Evolutionary conservation across 139 green algal genomes (phyloP), one percentile per base, ranked within the genome.

Genomic region (Asterochloris erici): DNA sequence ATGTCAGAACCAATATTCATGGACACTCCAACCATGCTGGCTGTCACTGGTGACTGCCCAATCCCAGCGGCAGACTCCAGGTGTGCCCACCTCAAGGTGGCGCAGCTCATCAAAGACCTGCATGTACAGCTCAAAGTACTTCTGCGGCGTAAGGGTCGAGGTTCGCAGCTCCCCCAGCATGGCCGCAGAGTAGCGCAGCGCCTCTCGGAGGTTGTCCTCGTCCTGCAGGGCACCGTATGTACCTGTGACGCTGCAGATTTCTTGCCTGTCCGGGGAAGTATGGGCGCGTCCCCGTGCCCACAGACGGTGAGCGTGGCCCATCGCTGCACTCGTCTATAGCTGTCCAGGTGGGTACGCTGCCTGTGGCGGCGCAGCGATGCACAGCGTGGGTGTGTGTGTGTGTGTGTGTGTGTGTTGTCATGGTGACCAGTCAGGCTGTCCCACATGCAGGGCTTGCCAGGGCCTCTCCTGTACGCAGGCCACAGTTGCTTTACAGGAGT

Each of bases 71-170:
- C 73, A 47, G 2, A 27, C n/a, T 17, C 38, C 38, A 54, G 4
- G 38, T 54, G 38, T 54, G 13, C 74, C 0, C 60, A 87, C 85
- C 83, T 90, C 85, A 29, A 99, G 85, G 84, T 95, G 85, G 14
- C 80, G 86, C 76, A 99, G 88, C 87, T 99, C 92, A 79, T 97
- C 92, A 27, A 93, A 97, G 1, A 90, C 92, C 73, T 93, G 78
- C 90, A 99, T 96, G 88, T 98, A 99, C 63, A 99, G 89, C 90
- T 98, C 95, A 79, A 98, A 99, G 86, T 99, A 99, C 81, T 94
- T 95, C 79, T 98, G 96, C 12, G 97, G 97, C 17, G 91, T 91
- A 21, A 99, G 88, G 79, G 92, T 82, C 0, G 93, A 96, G 0
- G 97, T 99, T 29, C 97, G 89, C 71, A 99, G 90, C 89, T 99